A percentile compares a stretch with the other conserved stretches of the same genome.
Evolutionary conservation across 768 basidiomycete genomes (phyloP).

Genomic region (Lanmaoa rubissima): DNA sequence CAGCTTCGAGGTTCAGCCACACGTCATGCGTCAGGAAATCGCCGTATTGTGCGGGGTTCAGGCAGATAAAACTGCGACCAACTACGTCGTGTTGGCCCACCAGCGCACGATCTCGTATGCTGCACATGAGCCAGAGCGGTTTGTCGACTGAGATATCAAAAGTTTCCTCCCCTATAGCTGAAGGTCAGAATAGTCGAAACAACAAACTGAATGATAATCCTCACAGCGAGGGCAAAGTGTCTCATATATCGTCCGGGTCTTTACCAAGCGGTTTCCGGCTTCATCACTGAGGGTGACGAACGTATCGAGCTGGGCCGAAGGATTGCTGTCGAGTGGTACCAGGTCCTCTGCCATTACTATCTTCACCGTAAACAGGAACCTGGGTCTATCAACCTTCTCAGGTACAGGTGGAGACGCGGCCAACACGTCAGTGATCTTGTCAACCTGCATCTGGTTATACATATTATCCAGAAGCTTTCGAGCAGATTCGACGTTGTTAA

Average conservation of each 20-base stretch:
- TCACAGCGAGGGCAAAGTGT: slow-evolving; percentile 84
- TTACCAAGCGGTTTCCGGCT: slow-evolving; percentile 82
- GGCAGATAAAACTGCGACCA: slow-evolving; percentile 87
- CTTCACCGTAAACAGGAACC: slow-evolving; percentile 91
- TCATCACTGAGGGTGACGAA: slow-evolving; percentile 96
- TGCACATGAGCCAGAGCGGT: slow-evolving; percentile 96
- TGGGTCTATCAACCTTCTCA: slow-evolving; percentile 61
- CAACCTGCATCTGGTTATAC: slow-evolving; percentile 89
- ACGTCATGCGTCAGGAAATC: slow-evolving; percentile 90
- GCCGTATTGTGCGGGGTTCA: slow-evolving; percentile 84
- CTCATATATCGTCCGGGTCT: slow-evolving; percentile 96
- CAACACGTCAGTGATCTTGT: slow-evolving; percentile 72
- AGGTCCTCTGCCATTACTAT: slow-evolving; percentile 88
- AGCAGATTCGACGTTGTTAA: slow-evolving; percentile 95
- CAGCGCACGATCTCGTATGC: slow-evolving; percentile 85
- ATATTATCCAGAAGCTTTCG: slow-evolving; percentile 89
- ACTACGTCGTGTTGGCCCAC: slow-evolving; percentile 92
- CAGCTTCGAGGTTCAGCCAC: slow-evolving; percentile 85
- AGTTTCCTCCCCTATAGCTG: slow-evolving; percentile 84
- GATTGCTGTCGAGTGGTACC: slow-evolving; percentile 70
- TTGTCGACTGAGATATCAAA: slow-evolving; percentile 94
- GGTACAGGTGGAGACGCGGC: slow-evolving; percentile 64
- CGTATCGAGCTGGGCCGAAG: slow-evolving; percentile 81
- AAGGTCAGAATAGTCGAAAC: slow-evolving; percentile 4
- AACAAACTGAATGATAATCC: slow-evolving; percentile 27